Conservation (phyloP, 2,329 filamentous ascomycete genomes). For the Didymella exigua region DNA sequence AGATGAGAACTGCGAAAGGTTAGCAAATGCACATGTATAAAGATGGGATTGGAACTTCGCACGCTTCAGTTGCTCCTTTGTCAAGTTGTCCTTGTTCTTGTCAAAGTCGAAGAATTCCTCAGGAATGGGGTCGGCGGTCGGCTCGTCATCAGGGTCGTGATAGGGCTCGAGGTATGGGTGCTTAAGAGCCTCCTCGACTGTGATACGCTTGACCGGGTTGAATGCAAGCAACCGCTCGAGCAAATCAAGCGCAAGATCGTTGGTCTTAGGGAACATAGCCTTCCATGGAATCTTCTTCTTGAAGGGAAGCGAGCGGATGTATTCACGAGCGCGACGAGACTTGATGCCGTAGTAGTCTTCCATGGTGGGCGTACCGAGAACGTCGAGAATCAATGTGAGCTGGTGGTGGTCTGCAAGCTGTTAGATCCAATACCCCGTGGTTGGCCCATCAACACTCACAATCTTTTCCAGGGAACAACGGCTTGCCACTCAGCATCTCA, state of each 20-base stretch:
- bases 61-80: constrained; percentile 98
- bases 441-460: constrained; percentile 64
- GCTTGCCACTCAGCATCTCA: constrained; percentile 98
- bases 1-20: constrained; percentile 72
- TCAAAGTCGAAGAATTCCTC: constrained; percentile 99
- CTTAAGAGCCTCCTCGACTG: constrained; percentile 94
- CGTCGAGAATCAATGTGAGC: constrained; percentile 93
- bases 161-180: constrained; percentile 99
- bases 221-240: constrained; percentile 96
- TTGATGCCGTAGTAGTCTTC: constrained; percentile 99
- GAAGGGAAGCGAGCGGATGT: constrained; percentile 96
- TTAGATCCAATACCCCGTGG: background rate
- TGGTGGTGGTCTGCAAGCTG: constrained; percentile 83
- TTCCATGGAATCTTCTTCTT: constrained; percentile 99
- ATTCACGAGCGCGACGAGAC: constrained; percentile 93
- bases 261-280: constrained; percentile 97
- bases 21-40: constrained; percentile 10
- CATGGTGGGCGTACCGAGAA: constrained; percentile 98
- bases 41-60: constrained; percentile 32
- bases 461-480: constrained; percentile 96
- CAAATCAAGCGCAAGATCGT: constrained; percentile 90
- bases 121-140: constrained; percentile 92
- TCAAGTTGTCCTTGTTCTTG: constrained; percentile 98
- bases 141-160: constrained; percentile 98
- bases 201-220: constrained; percentile 98